Conservation (phyloP, 2,329 filamentous ascomycete species). For the Aaosphaeria pasadenensis region DNA sequence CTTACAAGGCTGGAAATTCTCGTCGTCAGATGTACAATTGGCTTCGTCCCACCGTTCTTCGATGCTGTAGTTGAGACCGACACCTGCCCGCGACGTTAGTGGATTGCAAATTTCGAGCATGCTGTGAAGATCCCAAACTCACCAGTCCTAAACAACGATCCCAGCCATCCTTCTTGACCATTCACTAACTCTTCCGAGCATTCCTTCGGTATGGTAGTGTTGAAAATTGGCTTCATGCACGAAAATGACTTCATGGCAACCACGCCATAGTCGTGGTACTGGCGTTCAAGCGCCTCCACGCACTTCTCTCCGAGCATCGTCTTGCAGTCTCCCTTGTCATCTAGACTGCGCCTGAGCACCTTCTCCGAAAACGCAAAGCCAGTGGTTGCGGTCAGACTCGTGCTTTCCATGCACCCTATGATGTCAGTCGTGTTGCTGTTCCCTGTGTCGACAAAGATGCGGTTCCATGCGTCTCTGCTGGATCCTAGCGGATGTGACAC, state of each 20-base stretch:
- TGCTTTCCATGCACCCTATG: neutral
- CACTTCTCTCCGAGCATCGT: constrained; percentile 6
- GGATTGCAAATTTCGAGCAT: neutral
- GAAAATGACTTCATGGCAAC: neutral
- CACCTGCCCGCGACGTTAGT: neutral
- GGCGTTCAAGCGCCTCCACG: neutral
- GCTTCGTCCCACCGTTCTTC: too few relatives aligned
- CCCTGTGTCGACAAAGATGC: neutral
- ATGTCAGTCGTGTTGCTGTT: neutral
- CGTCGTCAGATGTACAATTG: neutral
- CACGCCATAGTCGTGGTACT: neutral
- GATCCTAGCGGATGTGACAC: too few relatives aligned
- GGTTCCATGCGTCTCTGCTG: too few relatives aligned
- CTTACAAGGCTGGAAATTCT: neutral
- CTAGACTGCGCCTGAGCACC: constrained; percentile 1
- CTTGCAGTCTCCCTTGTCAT: constrained; percentile 4
- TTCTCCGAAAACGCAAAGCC: neutral
- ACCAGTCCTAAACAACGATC: neutral
- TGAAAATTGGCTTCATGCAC: neutral
- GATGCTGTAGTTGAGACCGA: neutral
- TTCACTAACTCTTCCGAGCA: neutral
- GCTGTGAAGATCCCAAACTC: neutral
- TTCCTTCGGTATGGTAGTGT: constrained; percentile 1
- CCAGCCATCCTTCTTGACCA: neutral
- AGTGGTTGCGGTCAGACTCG: too few relatives aligned